A percentile compares a stretch with the other conserved stretches of the same genome.
phyloP scores from a whole-genome alignment of 257 asterid species.

The Osmanthus fragrans region DNA sequence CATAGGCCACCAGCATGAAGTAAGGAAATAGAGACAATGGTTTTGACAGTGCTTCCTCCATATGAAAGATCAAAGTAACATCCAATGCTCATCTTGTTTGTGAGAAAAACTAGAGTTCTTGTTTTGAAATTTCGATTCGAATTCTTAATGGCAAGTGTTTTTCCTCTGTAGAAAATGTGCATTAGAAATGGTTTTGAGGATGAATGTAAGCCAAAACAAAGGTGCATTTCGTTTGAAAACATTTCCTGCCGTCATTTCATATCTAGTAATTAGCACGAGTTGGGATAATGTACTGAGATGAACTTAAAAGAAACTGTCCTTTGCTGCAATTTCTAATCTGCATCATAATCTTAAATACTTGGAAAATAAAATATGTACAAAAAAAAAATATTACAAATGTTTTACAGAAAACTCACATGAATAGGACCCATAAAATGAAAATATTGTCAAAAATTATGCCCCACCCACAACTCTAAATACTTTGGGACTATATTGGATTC shows the following conservation, averaged over 20 bases:
- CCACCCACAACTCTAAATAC: no score
- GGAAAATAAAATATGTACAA: no score
- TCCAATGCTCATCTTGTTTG: conserved; percentile 14
- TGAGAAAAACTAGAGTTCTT: conserved; percentile 10
- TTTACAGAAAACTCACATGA: no score
- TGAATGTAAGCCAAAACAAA: conserved; percentile 26
- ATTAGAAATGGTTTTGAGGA: conserved; percentile 17
- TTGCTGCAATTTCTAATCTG: no score
- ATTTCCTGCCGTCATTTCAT: not conserved
- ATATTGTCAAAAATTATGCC: no score
- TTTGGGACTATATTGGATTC: no score
- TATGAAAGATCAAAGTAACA: conserved; percentile 28
- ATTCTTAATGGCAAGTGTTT: conserved; percentile 8
- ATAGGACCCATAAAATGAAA: no score
- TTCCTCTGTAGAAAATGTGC: conserved; percentile 14
- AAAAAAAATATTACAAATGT: no score
- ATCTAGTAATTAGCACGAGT: not conserved
- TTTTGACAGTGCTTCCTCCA: conserved; percentile 33
- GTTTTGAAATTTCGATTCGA: conserved; percentile 24
- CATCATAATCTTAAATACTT: no score
- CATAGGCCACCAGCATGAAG: conserved; percentile 34
- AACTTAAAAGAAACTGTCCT: no score
- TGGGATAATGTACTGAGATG: not conserved
- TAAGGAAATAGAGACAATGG: conserved; percentile 35
- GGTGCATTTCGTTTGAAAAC: conserved; percentile 26